These are phyloP conservation scores for Amylostereum chailletii DNA, from an alignment of 1,284 basidiomycete genomes.

Conservation along the genomic window DNA sequence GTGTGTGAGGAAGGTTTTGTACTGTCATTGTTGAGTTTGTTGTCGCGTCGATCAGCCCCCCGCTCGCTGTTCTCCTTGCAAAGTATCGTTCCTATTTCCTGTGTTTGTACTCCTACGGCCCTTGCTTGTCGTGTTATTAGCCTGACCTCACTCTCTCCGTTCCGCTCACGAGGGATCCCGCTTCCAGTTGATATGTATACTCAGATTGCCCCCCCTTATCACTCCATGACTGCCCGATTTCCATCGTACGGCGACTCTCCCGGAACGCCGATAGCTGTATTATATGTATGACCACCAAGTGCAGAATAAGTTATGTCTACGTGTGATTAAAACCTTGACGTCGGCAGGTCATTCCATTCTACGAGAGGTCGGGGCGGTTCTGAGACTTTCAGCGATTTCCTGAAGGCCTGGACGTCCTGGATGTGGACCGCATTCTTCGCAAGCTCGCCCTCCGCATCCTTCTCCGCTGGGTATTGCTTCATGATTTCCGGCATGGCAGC, in stretches of 20 bases:
- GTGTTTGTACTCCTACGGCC: neutral
- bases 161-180: too few relatives aligned
- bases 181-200: too few relatives aligned
- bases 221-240: too few relatives aligned
- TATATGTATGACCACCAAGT: too few relatives aligned
- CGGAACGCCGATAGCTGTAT: too few relatives aligned
- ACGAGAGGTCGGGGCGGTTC: constrained; percentile 50
- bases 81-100: constrained; percentile 6
- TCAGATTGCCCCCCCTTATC: too few relatives aligned
- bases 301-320: too few relatives aligned
- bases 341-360: constrained; percentile 63
- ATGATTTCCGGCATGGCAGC: constrained; percentile 43
- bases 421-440: constrained; percentile 52
- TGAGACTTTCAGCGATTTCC: constrained; percentile 45
- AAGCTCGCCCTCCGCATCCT: constrained; percentile 39
- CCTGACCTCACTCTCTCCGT: too few relatives aligned
- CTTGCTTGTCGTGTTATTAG: too few relatives aligned
- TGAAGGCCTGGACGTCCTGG: constrained; percentile 67
- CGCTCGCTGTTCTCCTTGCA: constrained; percentile 1
- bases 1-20: neutral
- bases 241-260: too few relatives aligned
- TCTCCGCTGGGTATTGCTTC: constrained; percentile 40
- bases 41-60: neutral
- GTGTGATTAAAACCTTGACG: constrained; percentile 11
- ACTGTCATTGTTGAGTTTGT: neutral